These are phyloP conservation scores for Lentinula boryana DNA, from an alignment of 768 basidiomycete genomes.

Conservation along the genomic window DNA sequence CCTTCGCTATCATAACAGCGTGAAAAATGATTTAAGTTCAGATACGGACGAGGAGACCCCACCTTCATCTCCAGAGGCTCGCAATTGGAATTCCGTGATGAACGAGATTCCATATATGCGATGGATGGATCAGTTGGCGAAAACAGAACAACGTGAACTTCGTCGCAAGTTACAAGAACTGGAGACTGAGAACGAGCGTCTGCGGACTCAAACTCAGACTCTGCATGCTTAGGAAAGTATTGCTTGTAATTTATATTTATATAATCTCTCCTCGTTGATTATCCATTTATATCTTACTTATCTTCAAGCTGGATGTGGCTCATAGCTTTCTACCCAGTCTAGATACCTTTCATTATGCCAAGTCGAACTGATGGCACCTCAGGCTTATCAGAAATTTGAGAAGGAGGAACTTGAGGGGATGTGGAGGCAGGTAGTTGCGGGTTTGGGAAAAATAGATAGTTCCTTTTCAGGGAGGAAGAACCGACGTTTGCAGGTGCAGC, in stretches of 20 bases:
- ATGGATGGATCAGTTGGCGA: neutral
- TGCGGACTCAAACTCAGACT: neutral
- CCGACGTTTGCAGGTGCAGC: slow-evolving; percentile 21
- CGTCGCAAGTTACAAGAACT: neutral
- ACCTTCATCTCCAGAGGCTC: neutral
- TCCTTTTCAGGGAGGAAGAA: slow-evolving; percentile 12
- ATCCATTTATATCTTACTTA: neutral
- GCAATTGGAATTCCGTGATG: neutral
- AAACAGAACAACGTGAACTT: neutral
- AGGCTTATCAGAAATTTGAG: slow-evolving; percentile 12
- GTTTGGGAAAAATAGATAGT: neutral
- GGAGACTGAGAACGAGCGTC: neutral
- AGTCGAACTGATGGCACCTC: slow-evolving; percentile 14
- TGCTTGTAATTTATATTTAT: neutral
- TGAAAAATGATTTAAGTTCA: neutral
- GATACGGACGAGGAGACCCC: neutral
- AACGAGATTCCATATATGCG: neutral
- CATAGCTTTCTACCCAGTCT: neutral
- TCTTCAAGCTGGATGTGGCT: neutral
- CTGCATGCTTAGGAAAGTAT: neutral
- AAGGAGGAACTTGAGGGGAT: neutral
- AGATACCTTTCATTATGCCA: slow-evolving; percentile 17
- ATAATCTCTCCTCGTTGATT: neutral
- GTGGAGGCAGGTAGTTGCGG: neutral
- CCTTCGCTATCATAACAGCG: neutral